phyloP scores from a whole-genome alignment of 2,329 filamentous ascomycete genomes.

The Clonostachys sp. region DNA sequence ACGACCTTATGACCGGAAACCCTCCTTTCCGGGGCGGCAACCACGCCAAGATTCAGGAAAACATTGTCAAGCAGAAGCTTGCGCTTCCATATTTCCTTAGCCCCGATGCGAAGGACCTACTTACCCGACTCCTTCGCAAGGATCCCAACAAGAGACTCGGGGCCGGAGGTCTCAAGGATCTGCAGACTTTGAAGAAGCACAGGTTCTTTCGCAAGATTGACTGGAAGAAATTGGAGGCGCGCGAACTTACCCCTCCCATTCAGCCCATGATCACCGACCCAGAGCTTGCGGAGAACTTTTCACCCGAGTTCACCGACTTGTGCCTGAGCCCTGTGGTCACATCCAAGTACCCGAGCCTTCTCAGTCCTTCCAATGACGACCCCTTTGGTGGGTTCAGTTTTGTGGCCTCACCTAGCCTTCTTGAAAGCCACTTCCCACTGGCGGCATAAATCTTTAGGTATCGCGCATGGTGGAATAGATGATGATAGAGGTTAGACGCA shows the following conservation, averaged over 20 bases:
- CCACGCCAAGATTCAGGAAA: conserved; percentile 91
- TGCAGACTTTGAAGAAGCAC: conserved; percentile 82
- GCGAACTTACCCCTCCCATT: conserved; percentile 85
- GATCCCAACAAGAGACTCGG: conserved; percentile 89
- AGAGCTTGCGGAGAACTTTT: conserved; percentile 94
- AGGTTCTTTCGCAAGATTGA: conserved; percentile 97
- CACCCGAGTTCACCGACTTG: conserved; percentile 83
- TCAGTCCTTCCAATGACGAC: conserved; percentile 45
- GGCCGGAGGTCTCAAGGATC: conserved; percentile 81
- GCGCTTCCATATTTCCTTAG: conserved; percentile 85
- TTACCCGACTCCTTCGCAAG: conserved; percentile 85
- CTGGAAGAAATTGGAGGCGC: conserved; percentile 79
- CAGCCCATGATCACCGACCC: conserved; percentile 92
- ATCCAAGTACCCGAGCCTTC: conserved; percentile 7
- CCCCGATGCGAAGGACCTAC: conserved; percentile 87
- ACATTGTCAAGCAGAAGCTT: conserved; percentile 91
- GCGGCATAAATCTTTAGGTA: not conserved
- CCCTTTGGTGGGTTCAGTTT: conserved; percentile 63
- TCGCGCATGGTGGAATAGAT: no score
- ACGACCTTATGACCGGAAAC: conserved; percentile 86
- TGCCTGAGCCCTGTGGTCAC: conserved; percentile 69
- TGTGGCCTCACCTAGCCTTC: conserved; percentile 52
- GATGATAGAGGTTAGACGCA: conserved; percentile 1
- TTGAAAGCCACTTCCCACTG: conserved; percentile 39
- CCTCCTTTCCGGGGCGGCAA: conserved; percentile 90